Conservation (phyloP, 139 green algal species). For the Auxenochlorella pyrenoidosa region DNA sequence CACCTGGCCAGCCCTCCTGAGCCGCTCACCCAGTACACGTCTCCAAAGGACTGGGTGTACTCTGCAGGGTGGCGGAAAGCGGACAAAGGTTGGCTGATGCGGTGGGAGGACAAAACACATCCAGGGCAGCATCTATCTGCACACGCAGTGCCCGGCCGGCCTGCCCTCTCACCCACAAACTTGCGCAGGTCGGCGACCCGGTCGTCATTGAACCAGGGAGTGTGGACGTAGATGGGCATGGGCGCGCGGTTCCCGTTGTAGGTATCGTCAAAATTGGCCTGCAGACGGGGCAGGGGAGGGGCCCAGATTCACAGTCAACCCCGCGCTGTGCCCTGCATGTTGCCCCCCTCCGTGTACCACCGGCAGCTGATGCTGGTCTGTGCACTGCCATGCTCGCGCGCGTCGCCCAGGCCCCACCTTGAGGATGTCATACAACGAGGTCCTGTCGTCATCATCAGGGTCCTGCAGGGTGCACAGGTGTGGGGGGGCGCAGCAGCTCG, state of each 20-base stretch:
- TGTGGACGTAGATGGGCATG: slow-evolving; percentile 34
- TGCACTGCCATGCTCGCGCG: too few species aligned
- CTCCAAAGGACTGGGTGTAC: slow-evolving; percentile 1
- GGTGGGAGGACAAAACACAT: too few species aligned
- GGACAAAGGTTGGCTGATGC: neutral
- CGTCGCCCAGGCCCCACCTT: neutral
- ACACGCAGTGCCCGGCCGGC: too few species aligned
- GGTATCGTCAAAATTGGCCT: neutral
- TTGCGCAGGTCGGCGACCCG: neutral
- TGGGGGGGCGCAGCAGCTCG: too few species aligned
- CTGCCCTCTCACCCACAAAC: neutral
- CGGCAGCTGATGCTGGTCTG: too few species aligned
- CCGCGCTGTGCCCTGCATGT: too few species aligned
- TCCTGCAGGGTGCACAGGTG: neutral
- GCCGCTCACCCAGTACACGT: slow-evolving; percentile 33
- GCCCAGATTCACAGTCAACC: too few species aligned
- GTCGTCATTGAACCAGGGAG: neutral
- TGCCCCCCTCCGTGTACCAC: too few species aligned
- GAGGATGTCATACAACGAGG: neutral
- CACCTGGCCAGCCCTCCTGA: too few species aligned
- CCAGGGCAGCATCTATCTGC: neutral
- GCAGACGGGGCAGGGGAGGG: neutral
- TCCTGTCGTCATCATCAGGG: neutral
- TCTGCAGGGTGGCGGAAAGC: neutral
- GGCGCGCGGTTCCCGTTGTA: slow-evolving; percentile 37